These are phyloP conservation scores for Clonostachys sp. DNA, from an alignment of 2,329 filamentous ascomycete species.

Conservation along the genomic window DNA sequence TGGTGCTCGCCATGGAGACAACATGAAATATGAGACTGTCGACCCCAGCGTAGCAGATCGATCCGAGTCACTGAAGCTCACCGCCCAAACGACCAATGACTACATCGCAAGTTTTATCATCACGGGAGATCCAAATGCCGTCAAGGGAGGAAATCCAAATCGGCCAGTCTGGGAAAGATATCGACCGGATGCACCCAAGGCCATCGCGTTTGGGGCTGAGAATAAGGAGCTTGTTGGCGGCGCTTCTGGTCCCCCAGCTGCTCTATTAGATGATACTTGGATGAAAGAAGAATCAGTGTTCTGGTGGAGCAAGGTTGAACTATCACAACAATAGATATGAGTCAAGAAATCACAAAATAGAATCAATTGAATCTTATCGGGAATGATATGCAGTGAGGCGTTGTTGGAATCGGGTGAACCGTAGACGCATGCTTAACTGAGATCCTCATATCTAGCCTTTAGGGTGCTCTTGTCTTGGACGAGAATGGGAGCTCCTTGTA, in stretches of 20 bases:
- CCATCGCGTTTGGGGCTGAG: conserved; percentile 36
- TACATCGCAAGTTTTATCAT: conserved; percentile 44
- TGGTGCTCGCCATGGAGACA: conserved; percentile 42
- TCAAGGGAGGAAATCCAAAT: conserved; percentile 7
- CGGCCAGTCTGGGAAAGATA: conserved; percentile 30
- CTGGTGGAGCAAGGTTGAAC: conserved; percentile 37
- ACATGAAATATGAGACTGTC: conserved; percentile 40
- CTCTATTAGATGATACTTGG: conserved; percentile 33
- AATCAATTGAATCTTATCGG: too few relatives aligned
- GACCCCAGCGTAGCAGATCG: conserved; percentile 22
- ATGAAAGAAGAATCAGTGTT: conserved; percentile 35
- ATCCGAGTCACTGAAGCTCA: conserved; percentile 30
- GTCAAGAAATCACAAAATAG: too few relatives aligned
- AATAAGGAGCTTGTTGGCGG: conserved; percentile 44
- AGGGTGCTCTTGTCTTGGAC: too few relatives aligned
- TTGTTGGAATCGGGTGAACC: too few relatives aligned
- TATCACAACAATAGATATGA: conserved; percentile 19
- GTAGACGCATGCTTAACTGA: too few relatives aligned
- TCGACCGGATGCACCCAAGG: conserved; percentile 12
- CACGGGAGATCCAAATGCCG: conserved; percentile 35
- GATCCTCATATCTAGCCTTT: too few relatives aligned
- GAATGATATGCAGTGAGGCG: too few relatives aligned
- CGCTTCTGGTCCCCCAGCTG: conserved; percentile 22
- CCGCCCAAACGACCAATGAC: conserved; percentile 35
- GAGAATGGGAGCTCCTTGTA: too few relatives aligned